Base-by-base conservation (phyloP, 2,329 filamentous ascomycete genomes). In the Aspergillus hortae region DNA sequence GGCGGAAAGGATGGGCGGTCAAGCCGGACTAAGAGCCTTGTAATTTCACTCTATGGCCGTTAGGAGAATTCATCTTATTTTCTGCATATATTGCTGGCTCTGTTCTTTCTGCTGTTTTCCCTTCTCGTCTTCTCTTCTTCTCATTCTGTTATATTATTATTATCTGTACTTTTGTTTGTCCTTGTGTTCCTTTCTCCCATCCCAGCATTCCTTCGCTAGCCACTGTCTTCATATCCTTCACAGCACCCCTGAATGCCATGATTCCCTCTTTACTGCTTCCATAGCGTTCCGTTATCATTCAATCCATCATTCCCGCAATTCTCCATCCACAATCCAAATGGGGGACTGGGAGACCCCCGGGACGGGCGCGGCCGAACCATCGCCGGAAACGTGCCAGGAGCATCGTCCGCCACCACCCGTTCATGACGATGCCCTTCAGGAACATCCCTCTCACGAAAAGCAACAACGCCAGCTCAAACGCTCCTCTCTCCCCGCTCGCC, bases 401-500 rank as follows among this genome's bases (percentile, higher is more conserved):
- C 47, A 43, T 33, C 43, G 43, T 43, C 47, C 49, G 46, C 45
- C 44, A 25, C 41, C 33, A 38, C 36, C 19, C 3, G 19, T 19
- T 19, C 19, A 53, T 25, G 56, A 58, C 53, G 23, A 35, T 46
- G 12, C 46, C 52, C 35, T 33, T 14, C 25, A 48, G 7, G 32
- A 48, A n/a, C 33, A 46, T n/a, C 55, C 19, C 42, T 54, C 49
- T 53, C 53, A 53, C 55, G 54, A 41, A 59, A 44, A 41, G 27
- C 49, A 55, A 44, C 59, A 60, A 23, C 48, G 49, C 11, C 62
- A 63, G 54, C 59, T 57, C 41, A 68, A 71, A 55, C 64, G 64
- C 35, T 61, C 64, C 9, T 69, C 69, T 23, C 59, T 71, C 2
- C 64, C 69, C 21, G 54, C 67, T 30, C 67, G 69, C 51, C 65